A percentile compares a stretch with the other conserved stretches of the same genome.
phyloP scores from a whole-genome alignment of 306 rosid species.

The Vigna mungo region DNA sequence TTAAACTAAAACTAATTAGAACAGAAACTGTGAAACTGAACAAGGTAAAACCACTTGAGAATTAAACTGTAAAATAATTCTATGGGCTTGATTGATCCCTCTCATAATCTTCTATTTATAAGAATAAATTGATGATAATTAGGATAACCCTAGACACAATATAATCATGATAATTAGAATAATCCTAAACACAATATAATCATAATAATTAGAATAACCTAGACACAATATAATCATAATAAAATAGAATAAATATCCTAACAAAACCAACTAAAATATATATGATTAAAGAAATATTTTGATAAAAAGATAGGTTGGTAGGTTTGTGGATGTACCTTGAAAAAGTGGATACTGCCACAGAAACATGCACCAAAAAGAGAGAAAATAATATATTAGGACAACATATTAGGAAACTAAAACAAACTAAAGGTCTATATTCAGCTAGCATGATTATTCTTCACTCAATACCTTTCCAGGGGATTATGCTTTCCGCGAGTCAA shows the following conservation, averaged over 20 bases:
- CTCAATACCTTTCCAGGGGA: slow-evolving; percentile 85
- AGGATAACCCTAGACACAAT: too few species aligned
- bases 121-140: too few species aligned
- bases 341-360: slow-evolving; percentile 78
- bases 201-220: too few species aligned
- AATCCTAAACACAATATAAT: too few species aligned
- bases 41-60: not conserved
- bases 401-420: slow-evolving; percentile 34
- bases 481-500: slow-evolving; percentile 88
- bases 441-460: slow-evolving; percentile 30
- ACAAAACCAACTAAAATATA: slow-evolving; percentile 5
- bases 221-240: too few species aligned
- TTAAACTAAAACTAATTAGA: not conserved
- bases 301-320: slow-evolving; percentile 16
- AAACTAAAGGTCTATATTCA: slow-evolving; percentile 17
- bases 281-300: slow-evolving; percentile 27
- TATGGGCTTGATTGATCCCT: too few species aligned
- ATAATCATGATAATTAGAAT: too few species aligned
- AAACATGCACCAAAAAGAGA: slow-evolving; percentile 56
- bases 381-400: slow-evolving; percentile 13
- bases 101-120: too few species aligned
- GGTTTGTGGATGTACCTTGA: slow-evolving; percentile 66
- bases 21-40: not conserved
- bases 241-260: too few species aligned
- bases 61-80: too few species aligned